A percentile compares a stretch with the other conserved stretches of the same genome.
Evolutionary conservation across 805 yeast species (phyloP).

Genomic region (Ogataea glucozyma): DNA sequence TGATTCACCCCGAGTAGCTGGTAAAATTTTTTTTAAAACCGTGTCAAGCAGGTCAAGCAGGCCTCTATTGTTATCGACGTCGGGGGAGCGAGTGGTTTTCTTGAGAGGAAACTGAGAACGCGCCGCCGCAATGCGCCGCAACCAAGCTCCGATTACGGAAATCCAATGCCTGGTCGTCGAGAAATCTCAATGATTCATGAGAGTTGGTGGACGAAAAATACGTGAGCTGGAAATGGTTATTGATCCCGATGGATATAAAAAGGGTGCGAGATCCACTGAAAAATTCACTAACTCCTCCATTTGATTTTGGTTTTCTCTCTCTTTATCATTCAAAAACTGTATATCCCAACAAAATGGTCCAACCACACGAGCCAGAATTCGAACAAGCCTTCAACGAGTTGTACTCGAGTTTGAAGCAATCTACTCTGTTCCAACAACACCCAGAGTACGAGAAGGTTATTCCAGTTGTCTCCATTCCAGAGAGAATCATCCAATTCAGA

Average conservation of each 20-base stretch:
- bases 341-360: constrained; percentile 54
- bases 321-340: constrained; percentile 1
- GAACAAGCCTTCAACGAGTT: constrained; percentile 98
- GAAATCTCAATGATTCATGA: not conserved
- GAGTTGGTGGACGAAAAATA: not conserved
- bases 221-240: not conserved
- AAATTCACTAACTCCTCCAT: constrained; percentile 1
- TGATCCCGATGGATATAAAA: constrained; percentile 2
- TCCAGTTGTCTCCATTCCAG: constrained; percentile 91
- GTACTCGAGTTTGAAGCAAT: constrained; percentile 82
- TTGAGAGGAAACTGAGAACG: constrained; percentile 3
- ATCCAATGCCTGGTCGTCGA: constrained; percentile 4
- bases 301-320: constrained; percentile 4
- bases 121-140: constrained; percentile 9
- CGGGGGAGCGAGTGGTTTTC: constrained; percentile 6
- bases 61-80: not conserved
- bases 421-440: constrained; percentile 82
- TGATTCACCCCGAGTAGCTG: constrained; percentile 1
- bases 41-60: constrained; percentile 1
- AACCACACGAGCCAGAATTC: constrained; percentile 96
- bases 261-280: constrained; percentile 1
- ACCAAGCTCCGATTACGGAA: constrained; percentile 11
- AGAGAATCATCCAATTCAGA: constrained; percentile 94
- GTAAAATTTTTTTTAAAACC: constrained; percentile 1
- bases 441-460: constrained; percentile 89